phyloP scores from a whole-genome alignment of 768 basidiomycete genomes.

The Cystobasidium ongulense region DNA sequence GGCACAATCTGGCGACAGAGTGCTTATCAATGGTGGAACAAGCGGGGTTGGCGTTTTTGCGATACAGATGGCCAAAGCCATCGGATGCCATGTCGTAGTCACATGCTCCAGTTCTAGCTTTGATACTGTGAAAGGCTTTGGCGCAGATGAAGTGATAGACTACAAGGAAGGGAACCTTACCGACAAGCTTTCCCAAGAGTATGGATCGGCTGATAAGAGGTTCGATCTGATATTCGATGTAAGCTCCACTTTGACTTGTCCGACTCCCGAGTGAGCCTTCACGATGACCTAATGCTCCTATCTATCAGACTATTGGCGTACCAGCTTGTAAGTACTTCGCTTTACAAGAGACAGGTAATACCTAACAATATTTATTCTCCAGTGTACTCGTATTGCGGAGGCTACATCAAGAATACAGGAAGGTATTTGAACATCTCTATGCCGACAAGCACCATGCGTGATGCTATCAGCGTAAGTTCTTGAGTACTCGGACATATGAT shows the following conservation, averaged over 20 bases:
- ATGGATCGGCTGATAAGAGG: slow-evolving; percentile 61
- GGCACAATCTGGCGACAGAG: slow-evolving; percentile 52
- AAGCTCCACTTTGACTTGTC: slow-evolving; percentile 52
- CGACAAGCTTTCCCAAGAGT: neutral
- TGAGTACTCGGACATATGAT: neutral
- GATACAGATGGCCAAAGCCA: slow-evolving; percentile 63
- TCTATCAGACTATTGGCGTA: slow-evolving; percentile 45
- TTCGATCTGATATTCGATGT: slow-evolving; percentile 59
- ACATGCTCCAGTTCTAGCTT: slow-evolving; percentile 59
- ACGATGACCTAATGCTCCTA: slow-evolving; percentile 49
- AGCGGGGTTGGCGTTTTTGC: slow-evolving; percentile 62
- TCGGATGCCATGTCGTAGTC: slow-evolving; percentile 55
- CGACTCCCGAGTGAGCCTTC: slow-evolving; percentile 54
- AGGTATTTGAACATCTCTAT: neutral
- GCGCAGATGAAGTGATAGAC: slow-evolving; percentile 58
- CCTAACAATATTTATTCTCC: neutral
- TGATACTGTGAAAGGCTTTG: slow-evolving; percentile 54
- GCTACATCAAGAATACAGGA: neutral
- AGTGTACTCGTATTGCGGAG: neutral
- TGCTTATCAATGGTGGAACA: slow-evolving; percentile 66
- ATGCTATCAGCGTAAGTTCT: neutral
- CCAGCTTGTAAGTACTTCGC: slow-evolving; percentile 3
- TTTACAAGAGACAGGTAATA: neutral
- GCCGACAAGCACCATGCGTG: neutral
- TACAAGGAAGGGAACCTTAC: neutral